Conservation (phyloP, 176 grass and related monocot genomes). For the Carex myosuroides region DNA sequence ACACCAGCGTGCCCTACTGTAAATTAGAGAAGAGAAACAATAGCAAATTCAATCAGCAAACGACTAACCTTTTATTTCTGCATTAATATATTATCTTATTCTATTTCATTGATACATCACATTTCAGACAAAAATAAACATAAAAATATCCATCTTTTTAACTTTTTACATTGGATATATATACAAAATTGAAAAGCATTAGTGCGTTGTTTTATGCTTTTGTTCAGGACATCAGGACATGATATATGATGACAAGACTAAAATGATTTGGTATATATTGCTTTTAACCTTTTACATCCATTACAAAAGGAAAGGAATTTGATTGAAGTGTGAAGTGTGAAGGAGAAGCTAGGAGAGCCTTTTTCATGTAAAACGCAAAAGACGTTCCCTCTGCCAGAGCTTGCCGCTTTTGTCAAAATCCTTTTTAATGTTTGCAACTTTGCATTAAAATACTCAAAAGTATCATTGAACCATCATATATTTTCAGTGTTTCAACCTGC, state of each 20-base stretch:
- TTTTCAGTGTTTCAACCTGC: conserved; percentile 34
- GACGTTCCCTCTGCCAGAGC: neutral
- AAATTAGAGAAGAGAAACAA: neutral
- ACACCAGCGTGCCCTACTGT: conserved; percentile 38
- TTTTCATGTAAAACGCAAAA: conserved; percentile 29
- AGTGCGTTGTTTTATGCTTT: neutral
- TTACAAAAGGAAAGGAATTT: conserved; percentile 28
- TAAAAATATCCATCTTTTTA: neutral
- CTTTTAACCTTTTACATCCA: conserved; percentile 8
- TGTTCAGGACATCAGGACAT: neutral
- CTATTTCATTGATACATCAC: neutral
- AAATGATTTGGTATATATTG: conserved; percentile 14
- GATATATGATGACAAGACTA: conserved; percentile 17
- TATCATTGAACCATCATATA: conserved; percentile 53
- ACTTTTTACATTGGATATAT: neutral
- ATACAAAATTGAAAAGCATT: neutral
- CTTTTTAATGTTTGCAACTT: conserved; percentile 18
- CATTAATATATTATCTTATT: neutral
- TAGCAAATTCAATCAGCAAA: neutral
- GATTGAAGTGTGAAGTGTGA: conserved; percentile 17
- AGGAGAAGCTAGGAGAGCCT: conserved; percentile 21
- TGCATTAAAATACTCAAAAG: conserved; percentile 36
- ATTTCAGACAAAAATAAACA: neutral
- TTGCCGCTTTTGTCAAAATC: conserved; percentile 17
- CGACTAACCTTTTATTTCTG: neutral